Base-by-base conservation (phyloP, 2,329 filamentous ascomycete species). In the Colletotrichum zoysiae region DNA sequence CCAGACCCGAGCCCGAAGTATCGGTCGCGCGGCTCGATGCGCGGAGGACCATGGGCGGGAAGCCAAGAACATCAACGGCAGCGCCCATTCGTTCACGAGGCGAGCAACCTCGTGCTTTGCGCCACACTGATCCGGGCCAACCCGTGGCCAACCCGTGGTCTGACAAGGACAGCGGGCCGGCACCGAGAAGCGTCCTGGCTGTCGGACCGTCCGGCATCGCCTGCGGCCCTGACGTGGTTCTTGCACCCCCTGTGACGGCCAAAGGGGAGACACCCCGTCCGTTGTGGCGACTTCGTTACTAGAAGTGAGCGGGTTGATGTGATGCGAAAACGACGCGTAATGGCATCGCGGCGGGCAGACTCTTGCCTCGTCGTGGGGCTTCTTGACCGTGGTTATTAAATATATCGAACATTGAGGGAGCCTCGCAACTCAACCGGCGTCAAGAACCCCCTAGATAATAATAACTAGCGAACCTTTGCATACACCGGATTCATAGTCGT, bases 121-220 rank as follows among this genome's bases (percentile, higher is more conserved):
- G 40, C 20, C 65, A 65, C 53, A 53, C 65, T 48, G 38, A 16
- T 55, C 55, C 65, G 69, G 65, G 55, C 50, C 65, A 64, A 48
- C 40, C 59, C 59, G 55, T 26, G 26, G 26, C 26, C 26, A 26
- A 26, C 26, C 26, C 26, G 26, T 62, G 30, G 58, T 51, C 46
- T 60, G 40, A 56, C 40, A 48, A 35, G 40, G 42, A 60, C 55
- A 26, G 16, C 16, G 26, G 46, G 16, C n/a, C 40, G 35, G 16
- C 11, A 23, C 35, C 48, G 59, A 70, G 59, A 56, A 61, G 20
- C n/a, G 18, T 7, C n/a, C 30, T 26, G 12, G 23, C 56, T 20
- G 46, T 20, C 23, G 9, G 33, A 20, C 9, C 56, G 20, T 55
- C 46, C 30, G 33, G 8, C 40, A 30, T 68, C 30, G 44, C 51